These are phyloP conservation scores for Aeminium ludgeri DNA, from an alignment of 495 filamentous ascomycete species.

Conservation along the genomic window DNA sequence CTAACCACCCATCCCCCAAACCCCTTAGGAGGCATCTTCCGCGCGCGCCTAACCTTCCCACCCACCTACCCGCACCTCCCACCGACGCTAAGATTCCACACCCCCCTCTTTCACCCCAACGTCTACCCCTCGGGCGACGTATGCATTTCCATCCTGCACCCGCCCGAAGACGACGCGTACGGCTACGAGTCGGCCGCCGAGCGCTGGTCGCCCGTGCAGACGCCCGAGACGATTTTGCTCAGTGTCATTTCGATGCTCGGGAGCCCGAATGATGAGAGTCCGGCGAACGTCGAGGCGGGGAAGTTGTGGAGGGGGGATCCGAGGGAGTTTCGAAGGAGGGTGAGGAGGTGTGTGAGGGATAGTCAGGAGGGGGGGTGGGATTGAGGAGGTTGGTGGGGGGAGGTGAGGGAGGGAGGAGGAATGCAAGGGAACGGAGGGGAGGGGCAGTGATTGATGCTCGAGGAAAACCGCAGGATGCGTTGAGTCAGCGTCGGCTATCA, in stretches of 20 bases:
- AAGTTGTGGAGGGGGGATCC: constrained; percentile 70
- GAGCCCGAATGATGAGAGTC: constrained; percentile 86
- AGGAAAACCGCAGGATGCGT: too few species aligned
- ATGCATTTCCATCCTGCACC: constrained; percentile 94
- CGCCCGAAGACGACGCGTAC: constrained; percentile 88
- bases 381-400: too few species aligned
- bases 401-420: too few species aligned
- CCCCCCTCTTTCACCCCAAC: constrained; percentile 87
- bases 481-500: too few species aligned
- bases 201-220: constrained; percentile 94
- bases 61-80: constrained; percentile 74
- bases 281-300: constrained; percentile 88
- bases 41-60: constrained; percentile 62
- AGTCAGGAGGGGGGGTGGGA: constrained; percentile 40
- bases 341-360: constrained; percentile 18
- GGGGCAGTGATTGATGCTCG: too few species aligned
- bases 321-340: constrained; percentile 23
- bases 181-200: constrained; percentile 87
- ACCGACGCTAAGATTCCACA: constrained; percentile 80
- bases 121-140: constrained; percentile 80
- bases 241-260: constrained; percentile 87
- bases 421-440: too few species aligned
- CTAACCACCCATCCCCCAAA: not conserved
- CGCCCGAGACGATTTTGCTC: constrained; percentile 83
- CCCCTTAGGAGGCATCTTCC: constrained; percentile 66